Percentiles rank a stretch among this genome's conserved stretches.
Evolutionary conservation across 352 stramenopile species (phyloP).

Genomic region (Plasmopara viticola): DNA sequence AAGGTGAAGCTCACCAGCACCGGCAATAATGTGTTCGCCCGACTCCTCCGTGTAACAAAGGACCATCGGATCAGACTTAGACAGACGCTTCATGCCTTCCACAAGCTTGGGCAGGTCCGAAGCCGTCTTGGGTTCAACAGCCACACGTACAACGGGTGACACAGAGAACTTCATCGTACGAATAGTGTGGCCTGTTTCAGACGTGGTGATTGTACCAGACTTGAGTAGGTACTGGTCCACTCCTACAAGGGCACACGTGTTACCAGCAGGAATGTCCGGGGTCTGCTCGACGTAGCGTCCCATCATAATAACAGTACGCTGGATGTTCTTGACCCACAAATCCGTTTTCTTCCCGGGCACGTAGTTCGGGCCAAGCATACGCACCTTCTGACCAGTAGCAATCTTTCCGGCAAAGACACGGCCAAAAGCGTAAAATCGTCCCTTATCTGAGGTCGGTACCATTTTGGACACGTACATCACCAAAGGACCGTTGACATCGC

Average conservation of each 20-base stretch:
- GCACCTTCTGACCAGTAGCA: conserved; percentile 97
- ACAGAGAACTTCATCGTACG: conserved; percentile 99
- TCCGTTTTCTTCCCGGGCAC: conserved; percentile 99
- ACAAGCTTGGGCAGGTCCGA: conserved; percentile 99
- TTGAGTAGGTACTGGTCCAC: conserved; percentile 99
- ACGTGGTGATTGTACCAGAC: conserved; percentile 98
- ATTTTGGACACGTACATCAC: conserved; percentile 99
- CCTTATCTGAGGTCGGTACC: conserved; percentile 98
- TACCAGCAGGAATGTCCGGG: conserved; percentile 97
- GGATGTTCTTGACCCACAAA: conserved; percentile 99
- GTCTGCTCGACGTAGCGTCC: conserved; percentile 98
- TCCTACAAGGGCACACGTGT: conserved; percentile 98
- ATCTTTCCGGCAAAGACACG: conserved; percentile 99
- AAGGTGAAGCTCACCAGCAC: conserved; percentile 98
- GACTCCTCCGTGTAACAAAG: conserved; percentile 99
- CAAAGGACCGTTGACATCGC: conserved; percentile 95
- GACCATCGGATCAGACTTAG: conserved; percentile 99
- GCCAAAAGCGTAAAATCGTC: conserved; percentile 99
- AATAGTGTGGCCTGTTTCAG: conserved; percentile 96
- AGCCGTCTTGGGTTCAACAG: conserved; percentile 98
- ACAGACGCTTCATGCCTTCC: conserved; percentile 99
- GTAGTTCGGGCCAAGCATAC: conserved; percentile 99
- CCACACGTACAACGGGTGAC: conserved; percentile 98
- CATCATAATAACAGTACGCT: conserved; percentile 99
- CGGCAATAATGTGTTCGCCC: conserved; percentile 99